Base-by-base conservation (phyloP, 2,329 filamentous ascomycete species). In the Tolypocladium sp. region DNA sequence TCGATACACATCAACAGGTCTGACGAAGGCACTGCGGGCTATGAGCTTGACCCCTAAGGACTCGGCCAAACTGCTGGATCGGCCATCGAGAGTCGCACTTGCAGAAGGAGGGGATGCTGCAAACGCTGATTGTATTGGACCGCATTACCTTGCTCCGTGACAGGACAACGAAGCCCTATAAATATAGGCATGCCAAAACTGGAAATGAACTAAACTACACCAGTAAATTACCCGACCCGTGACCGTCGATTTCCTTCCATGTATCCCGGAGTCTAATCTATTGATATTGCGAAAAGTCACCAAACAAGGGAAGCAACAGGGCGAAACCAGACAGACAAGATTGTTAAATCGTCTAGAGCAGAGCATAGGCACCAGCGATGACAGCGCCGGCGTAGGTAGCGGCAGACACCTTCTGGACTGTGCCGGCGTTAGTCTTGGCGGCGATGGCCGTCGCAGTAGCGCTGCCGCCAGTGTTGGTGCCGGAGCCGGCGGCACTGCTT, bases 11-110 rank as follows among this genome's bases (percentile, higher is more conserved):
- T 70, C 7, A 27, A 65, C 33, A 63, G 63, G 49, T 55, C 57
- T 5, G 61, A 70, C 46, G 61, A 63, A 9, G 68, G 67, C 2
- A 68, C 68, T 6, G 66, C 62, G n/a, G 67, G 67, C 0, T 70
- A 70, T 52, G 57, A 57, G 22, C 54, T 56, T 56, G 54, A 44
- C 10, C 54, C 54, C 22, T 56, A 25, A 27, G 15, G 54, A 33
- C 20, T 22, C 4, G 54, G 22, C 35, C 12, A 3, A 46, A 4
- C 9, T 44, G 27, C 5, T 27, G 10, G 42, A 10, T 46, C 46
- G 46, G 3, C 15, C 46, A 33, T 20, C 8, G 17, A 51, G 15
- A 51, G 25, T 49, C 27, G 12, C 20, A n/a, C 3, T 17, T 13
- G 17, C 49, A 20, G 17, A n/a, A 33, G 3, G 49, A 52, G 1